Evolutionary conservation across 2,329 filamentous ascomycete species (phyloP).

Genomic region (Lecanicillium sp.): DNA sequence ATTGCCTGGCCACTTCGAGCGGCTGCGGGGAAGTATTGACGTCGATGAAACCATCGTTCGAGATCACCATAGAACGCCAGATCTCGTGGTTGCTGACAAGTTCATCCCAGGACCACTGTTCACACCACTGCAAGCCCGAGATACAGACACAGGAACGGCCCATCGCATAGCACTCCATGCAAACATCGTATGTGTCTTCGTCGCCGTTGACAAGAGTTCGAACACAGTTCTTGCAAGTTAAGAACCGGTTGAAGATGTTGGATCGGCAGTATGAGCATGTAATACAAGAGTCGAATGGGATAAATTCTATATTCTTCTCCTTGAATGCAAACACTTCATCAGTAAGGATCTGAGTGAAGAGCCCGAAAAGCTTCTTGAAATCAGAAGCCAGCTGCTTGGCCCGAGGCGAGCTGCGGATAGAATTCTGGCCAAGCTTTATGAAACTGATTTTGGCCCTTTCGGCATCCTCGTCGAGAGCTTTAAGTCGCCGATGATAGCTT

Average conservation of each 20-base stretch:
- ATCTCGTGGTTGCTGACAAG: constrained; percentile 71
- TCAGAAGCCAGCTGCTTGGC: constrained; percentile 71
- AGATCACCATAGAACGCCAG: constrained; percentile 75
- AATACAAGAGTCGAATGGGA: constrained; percentile 83
- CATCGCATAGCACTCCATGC: constrained; percentile 98
- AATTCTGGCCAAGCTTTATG: constrained; percentile 42
- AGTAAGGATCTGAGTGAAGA: constrained; percentile 74
- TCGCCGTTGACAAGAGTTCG: constrained; percentile 58
- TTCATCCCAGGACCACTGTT: constrained; percentile 84
- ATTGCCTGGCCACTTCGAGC: constrained; percentile 62
- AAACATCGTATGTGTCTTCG: constrained; percentile 89
- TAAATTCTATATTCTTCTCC: constrained; percentile 65
- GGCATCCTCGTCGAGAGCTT: constrained; percentile 44
- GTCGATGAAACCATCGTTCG: constrained; percentile 62
- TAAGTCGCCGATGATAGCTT: constrained; percentile 65
- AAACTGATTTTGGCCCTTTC: constrained; percentile 40
- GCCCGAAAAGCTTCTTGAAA: constrained; percentile 70
- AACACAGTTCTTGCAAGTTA: constrained; percentile 84
- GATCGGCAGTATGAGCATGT: constrained; percentile 93
- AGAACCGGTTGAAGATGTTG: constrained; percentile 95
- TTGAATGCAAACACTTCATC: constrained; percentile 79
- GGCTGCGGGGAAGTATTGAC: constrained; percentile 61
- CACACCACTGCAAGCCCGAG: constrained; percentile 80
- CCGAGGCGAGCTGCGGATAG: constrained; percentile 35
- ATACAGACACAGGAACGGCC: constrained; percentile 87